These are phyloP conservation scores for Sclerospora graminicola DNA, from an alignment of 352 stramenopile species.

Conservation along the genomic window DNA sequence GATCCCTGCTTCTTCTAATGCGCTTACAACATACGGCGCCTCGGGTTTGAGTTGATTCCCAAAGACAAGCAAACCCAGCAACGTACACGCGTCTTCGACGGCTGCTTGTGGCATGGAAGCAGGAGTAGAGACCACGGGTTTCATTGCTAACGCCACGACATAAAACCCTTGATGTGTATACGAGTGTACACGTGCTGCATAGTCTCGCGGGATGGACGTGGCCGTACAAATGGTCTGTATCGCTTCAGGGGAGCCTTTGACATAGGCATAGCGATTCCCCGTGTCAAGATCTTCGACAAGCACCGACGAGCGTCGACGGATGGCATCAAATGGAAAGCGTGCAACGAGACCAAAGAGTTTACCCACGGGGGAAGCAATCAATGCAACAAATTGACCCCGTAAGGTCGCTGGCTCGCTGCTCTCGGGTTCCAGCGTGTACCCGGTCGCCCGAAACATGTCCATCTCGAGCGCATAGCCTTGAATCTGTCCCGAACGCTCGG, in stretches of 20 bases:
- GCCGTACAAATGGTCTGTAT: slow-evolving; percentile 52
- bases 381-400: slow-evolving; percentile 31
- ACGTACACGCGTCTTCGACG: slow-evolving; percentile 67
- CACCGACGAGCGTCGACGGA: slow-evolving; percentile 58
- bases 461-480: too few species aligned
- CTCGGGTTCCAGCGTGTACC: slow-evolving; percentile 46
- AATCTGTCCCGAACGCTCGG: too few species aligned
- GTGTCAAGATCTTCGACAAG: too few species aligned
- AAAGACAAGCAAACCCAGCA: slow-evolving; percentile 85
- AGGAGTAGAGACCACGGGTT: slow-evolving; percentile 22
- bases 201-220: slow-evolving; percentile 6
- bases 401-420: slow-evolving; percentile 13
- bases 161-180: too few species aligned
- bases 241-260: slow-evolving; percentile 57
- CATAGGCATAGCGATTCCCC: slow-evolving; percentile 59
- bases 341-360: slow-evolving; percentile 62
- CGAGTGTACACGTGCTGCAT: too few species aligned
- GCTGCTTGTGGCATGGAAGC: slow-evolving; percentile 40
- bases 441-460: too few species aligned
- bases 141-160: slow-evolving; percentile 29
- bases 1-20: slow-evolving; percentile 66
- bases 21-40: slow-evolving; percentile 61
- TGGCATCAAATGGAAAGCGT: slow-evolving; percentile 62
- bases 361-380: slow-evolving; percentile 59
- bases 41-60: slow-evolving; percentile 86